phyloP scores from a whole-genome alignment of 2,329 filamentous ascomycete species.

The Alternaria tenuissima region DNA sequence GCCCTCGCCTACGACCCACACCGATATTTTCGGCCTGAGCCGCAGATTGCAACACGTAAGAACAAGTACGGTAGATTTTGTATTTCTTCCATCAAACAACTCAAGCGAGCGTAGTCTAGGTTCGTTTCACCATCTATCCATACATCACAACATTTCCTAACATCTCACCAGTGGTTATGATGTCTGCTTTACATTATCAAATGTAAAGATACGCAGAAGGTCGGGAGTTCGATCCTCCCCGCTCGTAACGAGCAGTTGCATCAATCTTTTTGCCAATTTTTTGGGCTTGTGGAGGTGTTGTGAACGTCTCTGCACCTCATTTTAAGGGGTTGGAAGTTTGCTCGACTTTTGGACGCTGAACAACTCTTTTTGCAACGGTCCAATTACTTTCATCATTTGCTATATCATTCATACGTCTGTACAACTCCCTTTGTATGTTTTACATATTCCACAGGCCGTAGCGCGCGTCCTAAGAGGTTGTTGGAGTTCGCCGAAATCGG shows the following conservation, averaged over 20 bases:
- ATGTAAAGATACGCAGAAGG: constrained; percentile 45
- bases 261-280: constrained; percentile 29
- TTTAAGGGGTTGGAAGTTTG: not conserved
- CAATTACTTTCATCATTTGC: not conserved
- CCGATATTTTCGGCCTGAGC: not conserved
- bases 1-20: not conserved
- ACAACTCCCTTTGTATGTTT: not conserved
- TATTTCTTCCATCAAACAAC: not conserved
- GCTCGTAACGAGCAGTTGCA: constrained; percentile 30
- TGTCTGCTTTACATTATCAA: constrained; percentile 49
- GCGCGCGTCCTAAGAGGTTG: not conserved
- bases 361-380: not conserved
- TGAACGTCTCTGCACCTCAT: not conserved
- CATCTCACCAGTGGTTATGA: constrained; percentile 42
- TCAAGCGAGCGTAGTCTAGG: constrained; percentile 28
- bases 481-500: not conserved
- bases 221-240: constrained; percentile 50
- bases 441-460: not conserved
- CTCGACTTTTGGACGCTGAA: not conserved
- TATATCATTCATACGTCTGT: not conserved
- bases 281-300: not conserved
- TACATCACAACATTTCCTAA: too few relatives aligned
- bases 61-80: accelerated
- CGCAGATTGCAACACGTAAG: not conserved
- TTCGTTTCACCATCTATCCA: too few relatives aligned